phyloP scores from a whole-genome alignment of 1,139 yeast genomes.

The Chernovozyma sophiae-reginae region DNA sequence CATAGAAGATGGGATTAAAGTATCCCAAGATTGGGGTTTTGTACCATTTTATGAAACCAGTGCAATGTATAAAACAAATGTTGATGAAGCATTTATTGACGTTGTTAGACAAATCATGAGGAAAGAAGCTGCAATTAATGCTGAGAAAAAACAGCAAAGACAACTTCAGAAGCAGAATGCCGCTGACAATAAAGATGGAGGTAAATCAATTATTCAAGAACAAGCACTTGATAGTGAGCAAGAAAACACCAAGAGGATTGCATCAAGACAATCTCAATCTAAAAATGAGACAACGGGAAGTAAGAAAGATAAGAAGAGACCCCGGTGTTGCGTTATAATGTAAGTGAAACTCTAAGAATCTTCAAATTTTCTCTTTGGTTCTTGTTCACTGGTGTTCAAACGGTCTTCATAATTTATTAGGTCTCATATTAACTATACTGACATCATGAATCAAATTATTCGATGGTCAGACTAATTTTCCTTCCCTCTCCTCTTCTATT shows the following conservation, averaged over 20 bases:
- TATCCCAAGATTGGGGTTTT: slow-evolving; percentile 82
- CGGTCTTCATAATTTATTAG: too few relatives aligned
- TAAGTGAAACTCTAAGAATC: too few relatives aligned
- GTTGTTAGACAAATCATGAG: slow-evolving; percentile 86
- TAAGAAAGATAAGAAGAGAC: neutral
- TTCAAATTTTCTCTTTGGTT: too few relatives aligned
- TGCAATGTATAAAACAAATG: slow-evolving; percentile 87
- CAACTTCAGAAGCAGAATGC: slow-evolving; percentile 31
- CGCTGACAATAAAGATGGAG: slow-evolving; percentile 3
- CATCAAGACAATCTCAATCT: slow-evolving; percentile 1
- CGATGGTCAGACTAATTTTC: too few relatives aligned
- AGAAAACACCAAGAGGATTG: neutral
- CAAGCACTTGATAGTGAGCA: slow-evolving; percentile 2
- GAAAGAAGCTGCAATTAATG: slow-evolving; percentile 54
- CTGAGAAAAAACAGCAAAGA: slow-evolving; percentile 46
- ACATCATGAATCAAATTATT: too few relatives aligned
- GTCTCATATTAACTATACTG: too few relatives aligned
- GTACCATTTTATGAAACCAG: slow-evolving; percentile 93
- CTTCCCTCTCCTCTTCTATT: too few relatives aligned
- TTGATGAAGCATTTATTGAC: slow-evolving; percentile 85
- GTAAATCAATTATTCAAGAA: neutral
- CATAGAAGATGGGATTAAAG: slow-evolving; percentile 75
- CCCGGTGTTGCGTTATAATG: slow-evolving; percentile 8
- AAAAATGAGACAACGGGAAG: slow-evolving; percentile 2
- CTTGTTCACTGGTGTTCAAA: too few relatives aligned